A percentile compares a stretch with the other conserved stretches of the same genome.
These are phyloP conservation scores for Sporobolus alterniflorus DNA, from an alignment of 202 grass and related monocot species.

Conservation along the genomic window DNA sequence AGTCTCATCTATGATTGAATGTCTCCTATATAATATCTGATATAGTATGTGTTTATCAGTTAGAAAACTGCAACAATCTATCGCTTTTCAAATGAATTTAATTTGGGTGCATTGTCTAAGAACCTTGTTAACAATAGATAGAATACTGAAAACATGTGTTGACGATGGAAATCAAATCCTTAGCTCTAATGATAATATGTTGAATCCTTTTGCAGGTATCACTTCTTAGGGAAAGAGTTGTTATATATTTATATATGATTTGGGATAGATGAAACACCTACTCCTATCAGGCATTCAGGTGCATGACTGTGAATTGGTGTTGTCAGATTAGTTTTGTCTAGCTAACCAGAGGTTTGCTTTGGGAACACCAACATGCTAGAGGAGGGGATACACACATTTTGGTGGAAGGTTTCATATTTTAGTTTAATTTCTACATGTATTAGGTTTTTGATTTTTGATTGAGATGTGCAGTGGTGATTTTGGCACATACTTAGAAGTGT, in stretches of 20 bases:
- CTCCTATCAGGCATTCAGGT: constrained; percentile 77
- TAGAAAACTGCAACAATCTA: background rate
- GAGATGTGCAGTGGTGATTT: constrained; percentile 74
- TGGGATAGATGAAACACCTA: constrained; percentile 70
- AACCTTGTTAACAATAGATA: background rate
- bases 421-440: constrained; percentile 77
- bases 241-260: constrained; percentile 72
- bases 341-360: constrained; percentile 90
- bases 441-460: constrained; percentile 70
- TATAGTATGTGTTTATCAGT: background rate
- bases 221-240: constrained; percentile 64
- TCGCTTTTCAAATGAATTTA: constrained; percentile 19
- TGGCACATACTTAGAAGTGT: constrained; percentile 63
- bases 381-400: constrained; percentile 78
- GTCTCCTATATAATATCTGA: background rate
- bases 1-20: no score
- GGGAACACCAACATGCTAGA: constrained; percentile 67
- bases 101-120: background rate
- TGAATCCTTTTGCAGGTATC: constrained; percentile 24
- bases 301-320: constrained; percentile 78
- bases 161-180: background rate
- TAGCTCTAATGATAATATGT: background rate
- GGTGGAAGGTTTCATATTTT: constrained; percentile 86
- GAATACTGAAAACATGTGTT: background rate
- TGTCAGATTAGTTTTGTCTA: constrained; percentile 88